Conservation (phyloP, 257 asterid genomes). For the Petrea volubilis region DNA sequence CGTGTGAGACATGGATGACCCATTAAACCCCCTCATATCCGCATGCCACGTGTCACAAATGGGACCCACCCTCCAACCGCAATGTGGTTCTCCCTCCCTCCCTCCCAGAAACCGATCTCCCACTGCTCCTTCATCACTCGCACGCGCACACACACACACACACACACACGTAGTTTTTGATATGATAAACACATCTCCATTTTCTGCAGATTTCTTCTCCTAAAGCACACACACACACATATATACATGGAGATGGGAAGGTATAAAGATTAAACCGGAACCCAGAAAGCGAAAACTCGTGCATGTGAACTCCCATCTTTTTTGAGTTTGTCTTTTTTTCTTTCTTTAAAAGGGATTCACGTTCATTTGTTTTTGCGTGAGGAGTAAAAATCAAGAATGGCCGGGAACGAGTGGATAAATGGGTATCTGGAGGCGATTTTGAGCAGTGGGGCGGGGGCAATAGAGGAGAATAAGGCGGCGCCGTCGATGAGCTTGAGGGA, state of each 20-base stretch:
- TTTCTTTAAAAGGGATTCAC: neutral
- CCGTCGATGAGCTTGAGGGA: conserved; percentile 34
- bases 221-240: neutral
- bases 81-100: conserved; percentile 43
- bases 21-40: conserved; percentile 17
- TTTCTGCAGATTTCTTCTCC: neutral
- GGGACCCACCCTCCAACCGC: conserved; percentile 53
- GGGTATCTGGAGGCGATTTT: conserved; percentile 90
- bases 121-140: neutral
- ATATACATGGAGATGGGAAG: too few species aligned
- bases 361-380: neutral
- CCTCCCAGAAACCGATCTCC: conserved; percentile 19
- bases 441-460: conserved; percentile 68
- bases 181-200: conserved; percentile 15
- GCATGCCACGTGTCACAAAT: conserved; percentile 32
- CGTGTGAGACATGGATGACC: conserved; percentile 8
- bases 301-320: conserved; percentile 28
- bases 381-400: conserved; percentile 39
- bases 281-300: conserved; percentile 2
- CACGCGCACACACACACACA: conserved; percentile 16
- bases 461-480: conserved; percentile 43
- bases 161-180: neutral
- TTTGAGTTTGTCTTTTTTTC: neutral
- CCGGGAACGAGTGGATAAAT: conserved; percentile 91
- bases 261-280: neutral